Evolutionary conservation across 2,329 filamentous ascomycete genomes (phyloP).

Genomic region (Coleophoma cylindrospora): DNA sequence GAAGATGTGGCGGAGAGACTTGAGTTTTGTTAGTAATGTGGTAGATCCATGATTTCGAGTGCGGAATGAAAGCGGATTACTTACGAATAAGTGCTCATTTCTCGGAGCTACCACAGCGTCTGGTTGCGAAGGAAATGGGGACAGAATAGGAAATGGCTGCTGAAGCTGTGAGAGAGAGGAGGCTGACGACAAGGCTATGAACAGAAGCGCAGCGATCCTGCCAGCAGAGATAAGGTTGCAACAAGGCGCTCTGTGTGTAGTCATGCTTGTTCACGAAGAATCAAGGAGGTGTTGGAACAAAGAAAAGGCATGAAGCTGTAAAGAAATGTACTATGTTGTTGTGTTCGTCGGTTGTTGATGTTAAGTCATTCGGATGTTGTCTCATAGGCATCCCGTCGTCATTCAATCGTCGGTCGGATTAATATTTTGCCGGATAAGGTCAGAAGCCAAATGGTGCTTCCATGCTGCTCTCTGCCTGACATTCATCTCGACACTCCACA

Average conservation of each 20-base stretch:
- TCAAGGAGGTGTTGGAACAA: background rate
- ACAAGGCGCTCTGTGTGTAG: background rate
- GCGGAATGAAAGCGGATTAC: constrained; percentile 8
- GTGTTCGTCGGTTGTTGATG: no score
- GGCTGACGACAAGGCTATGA: constrained; percentile 54
- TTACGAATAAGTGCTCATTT: constrained; percentile 48
- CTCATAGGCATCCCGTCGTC: no score
- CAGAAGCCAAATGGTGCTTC: no score
- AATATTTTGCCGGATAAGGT: no score
- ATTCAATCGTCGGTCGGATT: no score
- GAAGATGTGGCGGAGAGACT: constrained; percentile 80
- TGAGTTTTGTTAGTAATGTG: constrained; percentile 11
- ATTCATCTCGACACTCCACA: no score
- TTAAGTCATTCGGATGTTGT: background rate
- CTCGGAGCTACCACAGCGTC: constrained; percentile 41
- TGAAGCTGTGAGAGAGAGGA: constrained; percentile 35
- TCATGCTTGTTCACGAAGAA: background rate
- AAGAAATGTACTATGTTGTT: background rate
- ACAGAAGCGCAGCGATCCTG: constrained; percentile 62
- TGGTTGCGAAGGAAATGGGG: constrained; percentile 28
- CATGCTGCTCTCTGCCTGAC: no score
- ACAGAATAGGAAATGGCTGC: constrained; percentile 30
- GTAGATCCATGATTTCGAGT: no score
- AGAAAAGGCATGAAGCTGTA: background rate
- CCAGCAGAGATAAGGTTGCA: constrained; percentile 47